Conservation (phyloP, 179 eudicot species). For the Actinidia polygama region DNA sequence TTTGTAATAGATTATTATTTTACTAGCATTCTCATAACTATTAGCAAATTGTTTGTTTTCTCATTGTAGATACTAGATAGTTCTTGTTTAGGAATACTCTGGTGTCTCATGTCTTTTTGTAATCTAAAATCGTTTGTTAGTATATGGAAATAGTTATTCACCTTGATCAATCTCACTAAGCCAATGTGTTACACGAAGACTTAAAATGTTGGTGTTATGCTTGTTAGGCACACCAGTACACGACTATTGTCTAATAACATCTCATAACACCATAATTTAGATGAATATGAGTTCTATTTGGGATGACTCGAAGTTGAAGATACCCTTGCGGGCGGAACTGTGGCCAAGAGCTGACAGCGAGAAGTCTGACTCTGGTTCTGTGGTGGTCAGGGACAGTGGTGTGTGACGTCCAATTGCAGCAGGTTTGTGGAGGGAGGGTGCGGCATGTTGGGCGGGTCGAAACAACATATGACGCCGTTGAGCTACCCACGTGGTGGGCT, state of each 20-base stretch:
- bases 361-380: too few relatives aligned
- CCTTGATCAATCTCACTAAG: neutral
- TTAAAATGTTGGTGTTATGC: neutral
- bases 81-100: neutral
- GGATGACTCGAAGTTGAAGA: too few relatives aligned
- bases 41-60: neutral
- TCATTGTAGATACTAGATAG: neutral
- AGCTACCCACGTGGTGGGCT: too few relatives aligned
- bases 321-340: too few relatives aligned
- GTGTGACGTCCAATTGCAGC: too few relatives aligned
- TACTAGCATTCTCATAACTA: neutral
- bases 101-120: neutral
- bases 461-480: too few relatives aligned
- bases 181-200: neutral
- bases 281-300: neutral
- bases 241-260: neutral
- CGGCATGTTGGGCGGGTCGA: too few relatives aligned
- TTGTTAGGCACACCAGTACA: neutral
- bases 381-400: too few relatives aligned
- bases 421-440: too few relatives aligned
- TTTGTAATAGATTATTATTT: neutral
- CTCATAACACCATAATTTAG: neutral
- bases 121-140: neutral
- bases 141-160: slow-evolving; percentile 5
- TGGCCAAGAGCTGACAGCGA: too few relatives aligned